Evolutionary conservation across 306 rosid species (phyloP), one percentile per base, ranked within the genome.

Genomic region (Trichosanthes cucumerina): DNA sequence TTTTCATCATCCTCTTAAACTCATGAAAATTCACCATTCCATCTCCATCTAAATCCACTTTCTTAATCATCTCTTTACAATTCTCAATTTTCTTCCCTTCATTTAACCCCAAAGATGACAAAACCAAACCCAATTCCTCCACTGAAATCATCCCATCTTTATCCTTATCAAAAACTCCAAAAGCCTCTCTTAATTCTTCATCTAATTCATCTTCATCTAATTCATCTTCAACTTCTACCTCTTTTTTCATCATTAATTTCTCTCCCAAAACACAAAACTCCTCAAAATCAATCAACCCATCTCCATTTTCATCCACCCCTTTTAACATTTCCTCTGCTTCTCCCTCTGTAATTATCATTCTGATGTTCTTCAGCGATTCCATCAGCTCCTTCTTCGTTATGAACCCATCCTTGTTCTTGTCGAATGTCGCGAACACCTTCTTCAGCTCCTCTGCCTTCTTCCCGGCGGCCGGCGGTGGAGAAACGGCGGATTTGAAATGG

Each of bases 1-100:
- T 83, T 36, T 80, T 89, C 98, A 92, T 92, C 97, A 91, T 93
- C 80, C 1, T 85, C 93, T 91, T 93, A 70, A 93, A 93, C 89
- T 93, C 98, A 0, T 86, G 74, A 62, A 91, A 93, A 83, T 93
- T 89, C 4, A 93, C 97, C 97, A 83, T 90, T 1, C 98, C 98
- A 89, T 93, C 98, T 2, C 98, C 98, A 91, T 93, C 98, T 83
- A 70, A 76, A 50, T 91, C 98, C 76, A 93, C 96, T 60, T 91
- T 90, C 85, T 15, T 86, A 56, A 91, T 91, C 97, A 93, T 93
- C 80, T 89, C 91, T 76, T 78, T 88, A 62, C 96, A 93, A 66
- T 88, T 88, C 81, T 91, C 93, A 73, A 87, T 38, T 78, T 77
- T 86, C 26, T 62, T 90, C 70, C 98, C 98, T 66, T 90, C 96